These are phyloP conservation scores for Ceratobasidium sp. DNA, from an alignment of 1,284 basidiomycete species.

Conservation along the genomic window DNA sequence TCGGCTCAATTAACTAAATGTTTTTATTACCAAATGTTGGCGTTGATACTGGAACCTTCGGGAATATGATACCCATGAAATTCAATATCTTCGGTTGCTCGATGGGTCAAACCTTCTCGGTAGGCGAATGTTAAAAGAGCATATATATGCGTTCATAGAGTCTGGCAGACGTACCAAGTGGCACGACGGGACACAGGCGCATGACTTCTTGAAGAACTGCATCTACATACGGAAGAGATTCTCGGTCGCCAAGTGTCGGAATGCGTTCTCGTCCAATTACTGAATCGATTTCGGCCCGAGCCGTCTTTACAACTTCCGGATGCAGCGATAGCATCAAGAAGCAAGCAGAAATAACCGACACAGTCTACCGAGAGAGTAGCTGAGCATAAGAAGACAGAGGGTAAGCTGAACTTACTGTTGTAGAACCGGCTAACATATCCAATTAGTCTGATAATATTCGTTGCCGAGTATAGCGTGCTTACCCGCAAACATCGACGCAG, in stretches of 20 bases:
- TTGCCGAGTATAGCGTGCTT: no score
- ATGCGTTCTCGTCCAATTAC: constrained; percentile 40
- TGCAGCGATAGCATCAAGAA: constrained; percentile 41
- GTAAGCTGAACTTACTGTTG: constrained; percentile 1
- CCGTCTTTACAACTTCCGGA: constrained; percentile 15
- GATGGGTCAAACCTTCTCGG: constrained; percentile 5
- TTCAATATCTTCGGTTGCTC: constrained; percentile 7
- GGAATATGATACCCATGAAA: constrained; percentile 34
- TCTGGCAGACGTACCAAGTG: constrained; percentile 4
- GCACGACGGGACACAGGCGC: constrained; percentile 3
- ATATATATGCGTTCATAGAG: not conserved
- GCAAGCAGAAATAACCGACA: constrained; percentile 11
- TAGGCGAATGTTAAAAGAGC: not conserved
- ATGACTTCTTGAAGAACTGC: constrained; percentile 50
- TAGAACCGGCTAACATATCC: constrained; percentile 10
- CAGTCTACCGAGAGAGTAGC: constrained; percentile 1
- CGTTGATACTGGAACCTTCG: constrained; percentile 14
- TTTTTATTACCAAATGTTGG: constrained; percentile 3
- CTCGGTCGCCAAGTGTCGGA: constrained; percentile 24
- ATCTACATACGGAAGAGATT: constrained; percentile 49
- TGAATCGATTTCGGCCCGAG: constrained; percentile 42
- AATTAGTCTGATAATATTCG: not conserved
- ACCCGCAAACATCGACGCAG: constrained; percentile 26
- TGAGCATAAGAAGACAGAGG: no score
- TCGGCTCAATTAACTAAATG: no score